Base-by-base conservation (phyloP, 2,329 filamentous ascomycete genomes). In the Aspergillus brunneoviolaceus region DNA sequence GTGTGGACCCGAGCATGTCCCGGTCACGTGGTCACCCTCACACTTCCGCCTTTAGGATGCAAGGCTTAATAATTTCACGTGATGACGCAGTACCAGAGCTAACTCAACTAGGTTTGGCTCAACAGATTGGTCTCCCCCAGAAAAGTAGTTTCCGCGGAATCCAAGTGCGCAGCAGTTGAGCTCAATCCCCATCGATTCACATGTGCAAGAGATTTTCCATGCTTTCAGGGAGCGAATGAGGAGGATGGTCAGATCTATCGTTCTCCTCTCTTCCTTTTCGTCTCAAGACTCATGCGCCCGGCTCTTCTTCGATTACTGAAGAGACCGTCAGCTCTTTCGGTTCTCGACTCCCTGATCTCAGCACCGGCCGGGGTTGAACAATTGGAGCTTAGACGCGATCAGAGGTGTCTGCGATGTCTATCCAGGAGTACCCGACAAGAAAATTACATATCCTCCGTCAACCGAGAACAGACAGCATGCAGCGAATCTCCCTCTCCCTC, bases 261-360 rank as follows among this genome's bases (percentile, higher is more conserved):
- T 62, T 23, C 51, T 31, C 57, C 62, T 59, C 51, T 60, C 51
- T 52, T 59, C 58, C 57, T 64, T 61, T 58, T 55, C 55, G 60
- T 65, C 57, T 60, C 60, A 67, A 53, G 62, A 70, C 66, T 63
- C 65, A 79, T 79, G 77, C 75, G 76, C 67, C 72, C 75, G 70
- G 77, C 75, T 70, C 71, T 79, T 71, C 72, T 76, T 69, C 74
- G 75, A 70, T 66, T 78, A 59, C 66, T 77, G 72, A 76, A 73
- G 72, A 75, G 74, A 68, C 74, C 74, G 63, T 77, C 76, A 63
- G 70, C 76, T 63, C 65, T 78, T 62, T 73, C 72, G 60, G 67
- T 77, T 53, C 71, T 78, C 62, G 69, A 74, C 61, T 65, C 67
- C 49, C 66, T 77, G 31, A 62, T 73, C 55, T 67, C 67, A 42